Evolutionary conservation across 2,329 filamentous ascomycete species (phyloP), one percentile per base, ranked within the genome.

Genomic region (Claviceps quebecensis): DNA sequence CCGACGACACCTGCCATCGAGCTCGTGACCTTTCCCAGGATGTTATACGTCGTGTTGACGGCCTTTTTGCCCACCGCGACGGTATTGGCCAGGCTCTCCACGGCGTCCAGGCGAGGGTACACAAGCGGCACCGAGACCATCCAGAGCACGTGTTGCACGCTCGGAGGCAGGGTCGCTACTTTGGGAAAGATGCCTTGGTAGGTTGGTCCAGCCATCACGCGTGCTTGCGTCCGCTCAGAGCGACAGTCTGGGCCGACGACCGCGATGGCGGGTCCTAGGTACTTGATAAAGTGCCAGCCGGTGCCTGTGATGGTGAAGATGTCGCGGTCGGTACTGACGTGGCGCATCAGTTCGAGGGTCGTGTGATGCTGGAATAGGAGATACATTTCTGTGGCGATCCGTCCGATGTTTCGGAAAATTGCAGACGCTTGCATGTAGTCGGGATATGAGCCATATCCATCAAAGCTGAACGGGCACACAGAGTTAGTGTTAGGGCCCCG

Each of bases 261-360:
- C 0, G 88, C 89, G 13, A 98, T 83, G 4, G 87, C 87, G 0
- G 93, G 93, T 0, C 93, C 93, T 5, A 98, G 79, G 60, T 86
- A 96, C 68, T 98, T 98, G 68, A 98, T 81, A 66, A 97, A 98
- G 67, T 98, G 93, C 93, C 93, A 98, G 7, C 93, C 93, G 19
- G 86, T 86, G n/a, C 93, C 91, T 0, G 93, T 97, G 51, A 98
- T 84, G 1, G 91, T 97, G 69, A 98, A 98, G 5, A 98, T 79
- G 60, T 98, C 93, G 47, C 83, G 77, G 62, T 98, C 93, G 46
- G 87, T 86, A 61, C 78, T 86, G 53, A 95, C 84, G 59, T 95
- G 91, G 49, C 90, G 86, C 52, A 98, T 79, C 43, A 97, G 86
- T 63, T 97, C 93, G 3, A 94, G 75, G 0, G 91, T 97, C 0